Percentiles rank a stretch among this genome's conserved stretches.
These are phyloP conservation scores for Dioscorea alata DNA, from an alignment of 106 monocot species.

Conservation along the genomic window DNA sequence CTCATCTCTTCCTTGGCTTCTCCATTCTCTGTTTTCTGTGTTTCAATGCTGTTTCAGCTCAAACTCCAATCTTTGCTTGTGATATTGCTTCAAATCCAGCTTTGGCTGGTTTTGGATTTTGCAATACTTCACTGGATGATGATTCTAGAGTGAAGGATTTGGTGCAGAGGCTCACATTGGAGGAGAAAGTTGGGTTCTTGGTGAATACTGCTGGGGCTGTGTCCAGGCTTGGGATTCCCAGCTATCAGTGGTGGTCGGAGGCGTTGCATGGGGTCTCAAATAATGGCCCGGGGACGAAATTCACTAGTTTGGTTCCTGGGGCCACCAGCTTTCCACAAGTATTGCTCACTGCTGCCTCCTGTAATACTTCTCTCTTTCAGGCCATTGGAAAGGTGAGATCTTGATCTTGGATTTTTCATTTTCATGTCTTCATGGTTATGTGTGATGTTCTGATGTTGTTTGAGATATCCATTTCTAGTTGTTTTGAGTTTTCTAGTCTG, in stretches of 20 bases:
- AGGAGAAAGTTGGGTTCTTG: constrained; percentile 56
- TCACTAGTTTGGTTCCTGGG: constrained; percentile 48
- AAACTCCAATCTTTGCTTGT: constrained; percentile 55
- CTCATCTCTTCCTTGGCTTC: background rate
- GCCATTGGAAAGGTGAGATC: constrained; percentile 61
- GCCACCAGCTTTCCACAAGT: constrained; percentile 72
- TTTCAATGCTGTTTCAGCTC: background rate
- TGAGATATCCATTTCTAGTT: too few relatives aligned
- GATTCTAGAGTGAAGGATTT: constrained; percentile 37
- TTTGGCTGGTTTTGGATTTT: constrained; percentile 32
- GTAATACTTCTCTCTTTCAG: constrained; percentile 55
- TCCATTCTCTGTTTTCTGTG: constrained; percentile 1
- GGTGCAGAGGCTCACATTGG: constrained; percentile 47
- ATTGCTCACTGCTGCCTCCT: constrained; percentile 71
- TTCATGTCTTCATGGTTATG: background rate
- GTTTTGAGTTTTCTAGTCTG: background rate
- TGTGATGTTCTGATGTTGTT: background rate
- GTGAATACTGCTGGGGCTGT: constrained; percentile 46
- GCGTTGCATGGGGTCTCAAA: constrained; percentile 75
- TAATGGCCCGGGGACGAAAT: constrained; percentile 57
- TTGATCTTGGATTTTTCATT: background rate
- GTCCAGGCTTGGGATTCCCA: constrained; percentile 52
- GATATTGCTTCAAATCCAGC: constrained; percentile 33
- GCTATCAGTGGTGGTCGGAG: constrained; percentile 86
- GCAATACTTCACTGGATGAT: constrained; percentile 27